Base-by-base conservation (phyloP, 208 protist genomes). In the Leptomonas pyrrhocoris region DNA sequence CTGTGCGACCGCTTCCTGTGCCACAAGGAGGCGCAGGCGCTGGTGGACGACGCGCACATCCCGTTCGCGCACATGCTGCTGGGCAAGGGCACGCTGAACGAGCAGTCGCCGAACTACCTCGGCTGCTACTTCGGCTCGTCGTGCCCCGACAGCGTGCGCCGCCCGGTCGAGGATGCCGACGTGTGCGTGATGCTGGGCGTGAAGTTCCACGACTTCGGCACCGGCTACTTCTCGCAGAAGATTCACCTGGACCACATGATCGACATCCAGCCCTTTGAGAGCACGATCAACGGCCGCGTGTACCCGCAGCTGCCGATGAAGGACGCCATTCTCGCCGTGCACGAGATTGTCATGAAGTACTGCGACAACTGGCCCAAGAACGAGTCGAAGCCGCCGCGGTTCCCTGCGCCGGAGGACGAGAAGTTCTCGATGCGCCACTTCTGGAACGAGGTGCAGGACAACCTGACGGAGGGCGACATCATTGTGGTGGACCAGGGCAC, bases 161-260 rank as follows among this genome's bases (percentile, higher is more conserved):
- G 23, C 27, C 60, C 42, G 18, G 71, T 83, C 36, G 77, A 80
- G 70, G 56, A 72, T 13, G 64, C 68, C 2, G 77, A 81, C 15
- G 68, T 68, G 48, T 68, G 60, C 48, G 53, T 80, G 40, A 53
- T 68, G 30, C 25, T 86, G 19, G 77, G 80, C 55, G 80, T 81
- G 43, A 81, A 76, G 59, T 85, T 85, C 80, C 76, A 85, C 65
- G 80, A 82, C 56, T 82, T 85, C 58, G 80, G 75, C 59, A 85
- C 73, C 15, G 64, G 76, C 46, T 82, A 70, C 65, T 85, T 85
- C 65, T 79, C 80, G 15, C 77, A 82, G 31, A 77, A 69, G 28
- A 73, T 80, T 30, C 38, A 70, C 30, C 2, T 25, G 6, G 46
- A 46, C 11, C 46, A 25, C 23, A 43, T 13, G 6, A 77, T 83